These are phyloP conservation scores for Solanum virginianum DNA, from an alignment of 257 asterid species.

Conservation along the genomic window DNA sequence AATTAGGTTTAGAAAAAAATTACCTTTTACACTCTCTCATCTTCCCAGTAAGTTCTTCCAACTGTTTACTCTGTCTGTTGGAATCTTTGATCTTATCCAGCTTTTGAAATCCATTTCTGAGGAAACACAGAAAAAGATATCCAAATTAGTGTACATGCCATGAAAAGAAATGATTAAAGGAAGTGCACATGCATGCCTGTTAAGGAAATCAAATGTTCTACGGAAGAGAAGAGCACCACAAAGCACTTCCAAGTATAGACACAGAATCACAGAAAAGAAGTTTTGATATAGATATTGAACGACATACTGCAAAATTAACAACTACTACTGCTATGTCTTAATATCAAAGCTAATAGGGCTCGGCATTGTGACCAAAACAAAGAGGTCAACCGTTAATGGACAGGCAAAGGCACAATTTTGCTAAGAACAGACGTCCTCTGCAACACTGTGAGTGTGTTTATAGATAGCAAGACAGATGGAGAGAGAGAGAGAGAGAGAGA, in stretches of 20 bases:
- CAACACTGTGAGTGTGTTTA: background rate
- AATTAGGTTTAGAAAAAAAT: background rate
- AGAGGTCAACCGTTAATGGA: background rate
- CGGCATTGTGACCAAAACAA: background rate
- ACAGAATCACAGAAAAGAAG: background rate
- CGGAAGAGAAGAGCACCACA: background rate
- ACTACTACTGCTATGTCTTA: background rate
- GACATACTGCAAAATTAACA: background rate
- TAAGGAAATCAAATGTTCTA: background rate
- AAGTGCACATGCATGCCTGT: background rate
- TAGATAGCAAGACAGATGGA: background rate
- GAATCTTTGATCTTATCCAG: constrained; percentile 88
- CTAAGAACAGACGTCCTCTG: background rate
- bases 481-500: background rate
- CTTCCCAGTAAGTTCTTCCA: constrained; percentile 86
- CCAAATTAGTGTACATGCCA: background rate
- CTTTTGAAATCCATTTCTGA: constrained; percentile 93
- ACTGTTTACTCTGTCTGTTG: constrained; percentile 81
- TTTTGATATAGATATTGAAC: background rate
- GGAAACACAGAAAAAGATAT: background rate
- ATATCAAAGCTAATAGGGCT: background rate
- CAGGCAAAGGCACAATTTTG: background rate
- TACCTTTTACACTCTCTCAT: constrained; percentile 97
- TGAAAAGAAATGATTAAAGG: background rate
- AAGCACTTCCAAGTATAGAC: background rate